Evolutionary conservation across 2,329 filamentous ascomycete genomes (phyloP), one percentile per base, ranked within the genome.

Genomic region (Davidsoniella neocaledoniae): DNA sequence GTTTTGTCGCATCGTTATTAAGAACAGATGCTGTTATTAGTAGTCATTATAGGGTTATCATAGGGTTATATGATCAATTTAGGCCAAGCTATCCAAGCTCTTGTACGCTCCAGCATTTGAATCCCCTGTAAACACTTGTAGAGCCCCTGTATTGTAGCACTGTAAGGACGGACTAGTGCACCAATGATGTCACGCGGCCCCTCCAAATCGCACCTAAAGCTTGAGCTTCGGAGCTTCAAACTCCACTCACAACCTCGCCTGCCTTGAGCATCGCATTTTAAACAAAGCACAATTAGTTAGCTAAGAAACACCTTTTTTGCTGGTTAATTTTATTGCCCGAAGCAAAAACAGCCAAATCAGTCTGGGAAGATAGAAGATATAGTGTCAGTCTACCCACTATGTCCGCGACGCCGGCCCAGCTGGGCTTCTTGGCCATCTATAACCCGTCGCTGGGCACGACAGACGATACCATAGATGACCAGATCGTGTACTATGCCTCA

Each of bases 401-500:
- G 51, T 49, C 51, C 16, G 43, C 43, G 39, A 45, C 40, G 33
- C 51, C 48, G 9, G 51, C 51, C 36, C 51, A 53, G 37, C 76
- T 96, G 26, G 83, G 85, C 58, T 96, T 91, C 63, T 74, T 98
- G 43, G 80, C 90, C 62, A 93, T 98, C 62, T 98, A 94, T 72
- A 96, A 94, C 63, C 91, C 93, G 33, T 78, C 81, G 5, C 74
- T 93, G 42, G 81, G 83, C 58, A 61, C 59, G 41, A 72, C 68
- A 2, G 71, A 74, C 57, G 70, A 73, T 41, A 72, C 68, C 1
- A 71, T 90, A 56, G 71, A 76, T 51, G 74, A 91, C 57, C 86
- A 98, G 66, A 86, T 96, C 55, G 85, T 95, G 57, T 98, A 94
- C 70, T 95, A 94, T 67, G 83, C 83, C 58, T 86, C 85, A 5